Evolutionary conservation across 345 rosid species (phyloP), one percentile per base, ranked within the genome.

Genomic region (Anastatica hierochuntica): DNA sequence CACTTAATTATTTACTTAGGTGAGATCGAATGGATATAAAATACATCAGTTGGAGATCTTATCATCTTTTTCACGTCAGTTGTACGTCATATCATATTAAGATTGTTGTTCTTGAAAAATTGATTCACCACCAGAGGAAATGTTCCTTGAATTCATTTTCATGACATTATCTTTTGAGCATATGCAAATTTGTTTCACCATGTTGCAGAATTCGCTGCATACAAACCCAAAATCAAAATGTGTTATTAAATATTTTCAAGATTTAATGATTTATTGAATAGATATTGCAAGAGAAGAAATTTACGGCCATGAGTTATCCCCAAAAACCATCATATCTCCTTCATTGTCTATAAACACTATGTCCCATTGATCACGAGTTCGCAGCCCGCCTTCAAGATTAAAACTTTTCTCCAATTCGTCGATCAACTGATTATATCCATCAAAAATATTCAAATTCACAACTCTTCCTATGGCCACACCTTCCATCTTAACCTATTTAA

Each of bases 281-380:
- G 24, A 21, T 21, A 21, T 21, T n/a, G 4, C 7, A 3, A 16
- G 0, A 23, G 1, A 16, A 1, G 2, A 17, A 40, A 66, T 79
- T 64, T 77, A 83, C 92, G 57, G 76, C 92, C 92, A 86, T 12
- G 84, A 86, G 67, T 86, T 79, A 42, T 86, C 88, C n/a, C 88
- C 95, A 19, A 79, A 77, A 34, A 76, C 77, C 83, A 83, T 83
- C 61, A 76, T 72, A 50, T 83, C 86, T 52, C 67, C 78, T 65
- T 83, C 83, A 15, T 76, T 74, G 60, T 86, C 83, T 8, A 69
- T 74, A 33, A 77, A 83, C 6, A 83, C 73, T 9, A 83, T 48
- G 45, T 74, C 60, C 90, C 86, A 81, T 29, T 74, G 61, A 54
- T 67, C 72, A 8, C 41, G 58, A 21, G 65, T 60, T 58, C 51